Percentiles rank a stretch among this genome's conserved stretches.
Conservation (phyloP, 768 basidiomycete genomes). For the Tephrocybe sp. region DNA sequence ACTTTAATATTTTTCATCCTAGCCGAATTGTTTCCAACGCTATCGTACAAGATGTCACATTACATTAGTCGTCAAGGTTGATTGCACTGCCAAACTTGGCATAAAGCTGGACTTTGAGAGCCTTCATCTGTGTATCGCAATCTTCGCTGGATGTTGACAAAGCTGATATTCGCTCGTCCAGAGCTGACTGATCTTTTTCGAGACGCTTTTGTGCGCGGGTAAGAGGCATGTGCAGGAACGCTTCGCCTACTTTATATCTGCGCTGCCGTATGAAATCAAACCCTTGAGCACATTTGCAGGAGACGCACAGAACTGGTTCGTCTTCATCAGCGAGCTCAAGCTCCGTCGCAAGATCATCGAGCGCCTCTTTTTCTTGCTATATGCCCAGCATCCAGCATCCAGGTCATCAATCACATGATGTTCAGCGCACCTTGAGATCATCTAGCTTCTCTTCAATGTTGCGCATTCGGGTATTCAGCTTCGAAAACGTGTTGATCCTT, state of each 20-base stretch:
- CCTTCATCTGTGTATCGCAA: slow-evolving; percentile 76
- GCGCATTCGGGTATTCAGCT: slow-evolving; percentile 78
- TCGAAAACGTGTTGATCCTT: slow-evolving; percentile 89
- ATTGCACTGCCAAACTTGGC: slow-evolving; percentile 93
- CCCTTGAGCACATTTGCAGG: background rate
- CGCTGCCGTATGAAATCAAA: background rate
- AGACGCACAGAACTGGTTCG: slow-evolving; percentile 68
- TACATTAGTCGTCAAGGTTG: slow-evolving; percentile 84
- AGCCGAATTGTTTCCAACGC: no score
- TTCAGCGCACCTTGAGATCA: slow-evolving; percentile 60
- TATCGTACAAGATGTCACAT: background rate
- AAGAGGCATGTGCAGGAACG: slow-evolving; percentile 80
- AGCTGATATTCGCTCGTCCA: slow-evolving; percentile 55
- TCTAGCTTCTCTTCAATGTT: slow-evolving; percentile 72
- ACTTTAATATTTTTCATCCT: no score
- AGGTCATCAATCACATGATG: background rate
- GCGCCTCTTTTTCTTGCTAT: slow-evolving; percentile 96
- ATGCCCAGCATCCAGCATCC: background rate
- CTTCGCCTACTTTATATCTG: slow-evolving; percentile 89
- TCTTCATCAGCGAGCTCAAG: slow-evolving; percentile 90
- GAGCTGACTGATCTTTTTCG: slow-evolving; percentile 61
- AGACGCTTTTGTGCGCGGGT: slow-evolving; percentile 68
- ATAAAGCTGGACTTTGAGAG: slow-evolving; percentile 76
- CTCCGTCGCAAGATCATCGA: slow-evolving; percentile 86
- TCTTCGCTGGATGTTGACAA: slow-evolving; percentile 55